Evolutionary conservation across 2,329 filamentous ascomycete genomes (phyloP), one percentile per base, ranked within the genome.

Genomic region (Talaromyces funiculosus): DNA sequence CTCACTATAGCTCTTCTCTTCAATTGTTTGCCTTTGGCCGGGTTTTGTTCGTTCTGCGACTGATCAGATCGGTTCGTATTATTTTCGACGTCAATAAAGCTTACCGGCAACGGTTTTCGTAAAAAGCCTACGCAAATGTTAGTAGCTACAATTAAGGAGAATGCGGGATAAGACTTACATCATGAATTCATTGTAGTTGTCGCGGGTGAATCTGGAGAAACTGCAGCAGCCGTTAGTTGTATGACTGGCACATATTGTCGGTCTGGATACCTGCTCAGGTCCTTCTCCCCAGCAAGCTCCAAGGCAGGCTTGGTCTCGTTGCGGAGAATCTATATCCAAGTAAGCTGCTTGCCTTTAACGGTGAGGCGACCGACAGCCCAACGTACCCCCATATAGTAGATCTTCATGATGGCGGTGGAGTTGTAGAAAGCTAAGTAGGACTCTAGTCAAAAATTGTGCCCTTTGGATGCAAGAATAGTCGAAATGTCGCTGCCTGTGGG

Each of bases 341-440:
- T 42, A 53, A 53, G 45, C 35, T 42, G n/a, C 42, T 38, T 35
- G 37, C n/a, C n/a, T 37, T 38, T 33, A 35, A 12, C 33, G 10
- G n/a, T 16, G 26, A 26, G 29, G 47, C 54, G 22, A 49, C 20
- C n/a, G 45, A 10, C 18, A 20, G 24, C 40, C 37, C 1, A 38
- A 62, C 86, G 65, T 86, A 94, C 90, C 69, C 90, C 90, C 73
- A 95, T 90, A 78, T 94, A 94, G 76, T 89, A 83, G 75, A 94
- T 80, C 85, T 92, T 93, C 90, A 93, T 93, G 73, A 69, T 86
- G 77, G 73, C 73, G 70, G 67, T 65, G 60, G 60, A 4, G 10
- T 18, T 37, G 47, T 29, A 43, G 14, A 54, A 24, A n/a, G n/a
- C n/a, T n/a, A n/a, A n/a, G n/a, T n/a, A n/a, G n/a, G n/a, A n/a